These are phyloP conservation scores for Tolypocladium inflatum DNA, from an alignment of 2,329 filamentous ascomycete genomes.

Conservation along the genomic window DNA sequence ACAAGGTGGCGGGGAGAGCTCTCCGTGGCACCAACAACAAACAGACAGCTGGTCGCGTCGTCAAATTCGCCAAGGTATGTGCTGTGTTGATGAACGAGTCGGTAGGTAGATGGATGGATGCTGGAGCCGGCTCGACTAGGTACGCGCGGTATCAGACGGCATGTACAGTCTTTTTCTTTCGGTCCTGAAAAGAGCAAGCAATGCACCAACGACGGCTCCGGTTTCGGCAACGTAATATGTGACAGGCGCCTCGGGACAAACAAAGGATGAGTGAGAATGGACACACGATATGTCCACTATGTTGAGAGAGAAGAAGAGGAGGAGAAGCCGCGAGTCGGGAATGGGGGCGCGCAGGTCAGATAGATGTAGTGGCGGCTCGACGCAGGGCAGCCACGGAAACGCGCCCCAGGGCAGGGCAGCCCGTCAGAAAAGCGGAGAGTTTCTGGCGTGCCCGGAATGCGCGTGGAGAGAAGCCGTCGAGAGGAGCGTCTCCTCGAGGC, in stretches of 20 bases:
- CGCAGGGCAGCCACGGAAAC: not conserved
- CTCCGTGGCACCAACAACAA: not conserved
- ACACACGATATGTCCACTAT: not conserved
- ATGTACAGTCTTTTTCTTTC: slow-evolving; percentile 8
- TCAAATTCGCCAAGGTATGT: not conserved
- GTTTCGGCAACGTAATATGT: not conserved
- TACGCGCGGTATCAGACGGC: slow-evolving; percentile 9
- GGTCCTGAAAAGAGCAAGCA: not conserved
- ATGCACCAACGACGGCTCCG: not conserved
- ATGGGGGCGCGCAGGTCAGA: not conserved
- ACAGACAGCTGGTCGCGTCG: not conserved
- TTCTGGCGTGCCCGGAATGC: slow-evolving; percentile 5
- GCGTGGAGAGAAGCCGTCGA: slow-evolving; percentile 5
- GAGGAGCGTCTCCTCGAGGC: slow-evolving; percentile 11
- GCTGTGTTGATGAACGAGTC: not conserved
- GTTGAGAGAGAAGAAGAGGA: not conserved
- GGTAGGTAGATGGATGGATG: not conserved
- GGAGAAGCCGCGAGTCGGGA: not conserved
- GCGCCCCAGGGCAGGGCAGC: slow-evolving; percentile 1
- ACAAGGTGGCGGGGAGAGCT: not conserved
- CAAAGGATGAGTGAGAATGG: not conserved
- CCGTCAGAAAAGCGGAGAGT: not conserved
- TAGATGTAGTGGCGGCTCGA: slow-evolving; percentile 1
- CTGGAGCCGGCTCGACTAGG: slow-evolving; percentile 3
- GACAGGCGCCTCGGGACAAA: not conserved